phyloP scores from a whole-genome alignment of 176 grass and related monocot genomes.

The Aegilops speltoides region DNA sequence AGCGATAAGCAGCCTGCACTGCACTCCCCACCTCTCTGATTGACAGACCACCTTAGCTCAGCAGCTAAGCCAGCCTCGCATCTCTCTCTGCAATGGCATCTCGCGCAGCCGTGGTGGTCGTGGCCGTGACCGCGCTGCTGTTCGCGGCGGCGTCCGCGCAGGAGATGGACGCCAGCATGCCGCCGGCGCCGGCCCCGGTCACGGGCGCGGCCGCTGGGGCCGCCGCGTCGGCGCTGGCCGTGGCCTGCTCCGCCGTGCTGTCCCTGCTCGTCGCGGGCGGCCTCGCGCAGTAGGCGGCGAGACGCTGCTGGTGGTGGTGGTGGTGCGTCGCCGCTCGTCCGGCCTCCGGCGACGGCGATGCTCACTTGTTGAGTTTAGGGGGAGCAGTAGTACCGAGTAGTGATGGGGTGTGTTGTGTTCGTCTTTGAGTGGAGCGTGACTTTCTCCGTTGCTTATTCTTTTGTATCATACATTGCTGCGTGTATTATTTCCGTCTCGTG shows the following conservation, averaged over 20 bases:
- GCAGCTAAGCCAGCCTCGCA: background rate
- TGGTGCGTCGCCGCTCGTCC: background rate
- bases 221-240: conserved; percentile 39
- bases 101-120: conserved; percentile 37
- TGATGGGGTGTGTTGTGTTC: background rate
- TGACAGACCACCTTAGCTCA: background rate
- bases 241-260: conserved; percentile 48
- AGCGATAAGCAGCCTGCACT: no score
- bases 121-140: conserved; percentile 40
- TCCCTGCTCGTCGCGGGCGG: conserved; percentile 47
- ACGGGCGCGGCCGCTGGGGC: conserved; percentile 50
- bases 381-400: background rate
- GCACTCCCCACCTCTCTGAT: no score
- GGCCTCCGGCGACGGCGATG: background rate
- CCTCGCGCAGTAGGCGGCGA: conserved; percentile 45
- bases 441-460: conserved; percentile 37
- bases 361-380: conserved; percentile 10
- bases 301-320: background rate
- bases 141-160: conserved; percentile 57
- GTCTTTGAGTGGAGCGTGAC: background rate
- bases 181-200: conserved; percentile 45
- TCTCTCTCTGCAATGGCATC: conserved; percentile 43
- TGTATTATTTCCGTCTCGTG: background rate
- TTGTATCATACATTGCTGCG: conserved; percentile 49
- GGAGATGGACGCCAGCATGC: conserved; percentile 35